A percentile compares a stretch with the other conserved stretches of the same genome.
These are phyloP conservation scores for Lepidopterella palustris DNA, from an alignment of 495 filamentous ascomycete genomes.

Conservation along the genomic window DNA sequence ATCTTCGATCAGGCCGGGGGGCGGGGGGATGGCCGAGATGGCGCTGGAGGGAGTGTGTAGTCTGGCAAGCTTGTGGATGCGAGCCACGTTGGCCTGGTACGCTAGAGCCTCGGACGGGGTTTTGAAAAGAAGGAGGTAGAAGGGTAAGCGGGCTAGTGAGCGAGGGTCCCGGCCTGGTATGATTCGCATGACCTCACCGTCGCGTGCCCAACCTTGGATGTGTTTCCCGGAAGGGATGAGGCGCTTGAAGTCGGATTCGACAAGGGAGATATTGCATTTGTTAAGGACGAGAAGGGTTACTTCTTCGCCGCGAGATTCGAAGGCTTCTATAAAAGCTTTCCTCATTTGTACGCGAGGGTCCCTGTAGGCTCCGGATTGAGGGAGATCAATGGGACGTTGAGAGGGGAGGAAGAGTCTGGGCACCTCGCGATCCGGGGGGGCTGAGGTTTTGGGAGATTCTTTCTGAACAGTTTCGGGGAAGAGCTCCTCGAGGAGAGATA, in stretches of 20 bases:
- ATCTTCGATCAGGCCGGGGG: constrained; percentile 34
- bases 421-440: too few species aligned
- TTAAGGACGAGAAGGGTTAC: constrained; percentile 45
- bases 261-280: constrained; percentile 47
- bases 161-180: constrained; percentile 49
- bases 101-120: constrained; percentile 45
- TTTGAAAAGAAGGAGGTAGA: constrained; percentile 60
- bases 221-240: constrained; percentile 53
- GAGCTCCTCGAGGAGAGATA: constrained; percentile 51
- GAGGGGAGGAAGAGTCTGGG: too few species aligned
- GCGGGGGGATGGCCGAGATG: constrained; percentile 29
- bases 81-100: constrained; percentile 46
- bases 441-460: constrained; percentile 4
- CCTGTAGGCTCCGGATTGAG: background rate
- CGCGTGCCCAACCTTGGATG: constrained; percentile 54
- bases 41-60: constrained; percentile 31
- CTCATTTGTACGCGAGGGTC: background rate
- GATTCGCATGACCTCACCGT: constrained; percentile 43
- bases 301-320: constrained; percentile 12
- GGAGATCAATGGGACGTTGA: too few species aligned
- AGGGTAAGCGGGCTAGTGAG: constrained; percentile 47
- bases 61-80: constrained; percentile 42
- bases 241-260: constrained; percentile 62
- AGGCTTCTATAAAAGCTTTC: constrained; percentile 5
- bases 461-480: constrained; percentile 44